These are phyloP conservation scores for Hydnomerulius pinastri DNA, from an alignment of 768 basidiomycete species.

Conservation along the genomic window DNA sequence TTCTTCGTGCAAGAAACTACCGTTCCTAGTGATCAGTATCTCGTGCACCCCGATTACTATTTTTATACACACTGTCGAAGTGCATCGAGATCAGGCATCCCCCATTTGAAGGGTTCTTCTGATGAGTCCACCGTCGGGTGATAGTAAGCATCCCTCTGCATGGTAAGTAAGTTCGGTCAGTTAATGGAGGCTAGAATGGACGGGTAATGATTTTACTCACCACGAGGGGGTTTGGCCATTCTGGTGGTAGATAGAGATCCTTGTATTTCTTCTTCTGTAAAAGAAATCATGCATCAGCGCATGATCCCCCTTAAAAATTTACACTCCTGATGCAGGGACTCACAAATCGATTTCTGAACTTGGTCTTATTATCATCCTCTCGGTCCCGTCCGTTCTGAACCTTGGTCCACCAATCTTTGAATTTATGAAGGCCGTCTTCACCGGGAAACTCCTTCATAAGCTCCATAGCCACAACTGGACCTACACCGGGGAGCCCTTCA, in stretches of 20 bases:
- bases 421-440: constrained; percentile 77
- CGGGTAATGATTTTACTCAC: constrained; percentile 46
- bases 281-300: constrained; percentile 12
- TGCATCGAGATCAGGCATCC: constrained; percentile 92
- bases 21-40: constrained; percentile 12
- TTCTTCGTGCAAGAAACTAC: constrained; percentile 73
- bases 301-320: constrained; percentile 8
- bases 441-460: constrained; percentile 92
- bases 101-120: constrained; percentile 96
- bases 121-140: constrained; percentile 89
- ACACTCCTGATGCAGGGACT: constrained; percentile 39
- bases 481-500: constrained; percentile 88
- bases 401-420: constrained; percentile 92
- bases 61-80: constrained; percentile 76
- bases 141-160: constrained; percentile 88
- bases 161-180: constrained; percentile 1
- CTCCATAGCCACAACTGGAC: constrained; percentile 97
- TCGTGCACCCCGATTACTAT: constrained; percentile 7
- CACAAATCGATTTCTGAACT: constrained; percentile 85
- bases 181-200: background rate
- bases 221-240: constrained; percentile 94
- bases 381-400: constrained; percentile 90
- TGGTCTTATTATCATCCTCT: constrained; percentile 67
- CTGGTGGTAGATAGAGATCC: constrained; percentile 71
- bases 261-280: constrained; percentile 88